Evolutionary conservation across 2,329 filamentous ascomycete genomes (phyloP), one percentile per base, ranked within the genome.

Genomic region (Exserohilum turcica): DNA sequence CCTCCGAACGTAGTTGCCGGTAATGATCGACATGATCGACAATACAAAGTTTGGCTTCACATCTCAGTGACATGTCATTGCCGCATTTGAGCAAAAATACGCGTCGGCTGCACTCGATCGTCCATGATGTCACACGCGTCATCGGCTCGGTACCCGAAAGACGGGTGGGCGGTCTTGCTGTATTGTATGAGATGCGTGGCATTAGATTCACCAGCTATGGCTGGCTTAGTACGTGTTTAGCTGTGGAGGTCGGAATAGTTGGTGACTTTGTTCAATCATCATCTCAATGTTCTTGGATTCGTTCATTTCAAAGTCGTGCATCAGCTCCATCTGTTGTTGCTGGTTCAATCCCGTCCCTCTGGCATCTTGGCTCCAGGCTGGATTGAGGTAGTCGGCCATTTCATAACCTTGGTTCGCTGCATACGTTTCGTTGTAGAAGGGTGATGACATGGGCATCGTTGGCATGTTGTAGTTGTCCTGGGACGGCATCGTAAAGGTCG

Each of bases 291-390:
- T 73, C 46, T 69, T 66, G 1, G 70, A 71, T 18, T 75, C 74
- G 43, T 74, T 74, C 37, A 69, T 89, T 72, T 94, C 89, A 29
- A 96, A 81, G 43, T 86, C 86, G 49, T 87, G 85, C 88, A 95
- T 91, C 32, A 96, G 78, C 77, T 96, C 90, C 58, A 87, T 77
- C 74, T 94, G 91, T 74, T 95, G 90, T 66, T 91, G 84, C 59
- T 92, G 88, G 54, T 86, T 92, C 28, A 95, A 78, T 54, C 80
- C 80, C 19, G 66, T 65, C 4, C 66, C 66, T 43, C 72, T 57
- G 6, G 64, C 58, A 28, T 70, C 66, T 35, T 66, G 60, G 38
- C 82, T 89, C 60, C 86, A 91, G 65, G 85, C 85, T 54, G 81
- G 83, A 68, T 83, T 82, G 72, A 58, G 76, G 65, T 67, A 79